phyloP scores from a whole-genome alignment of 371 early-diverging fungal genomes.

The Apophysomyces trapeziformis region DNA sequence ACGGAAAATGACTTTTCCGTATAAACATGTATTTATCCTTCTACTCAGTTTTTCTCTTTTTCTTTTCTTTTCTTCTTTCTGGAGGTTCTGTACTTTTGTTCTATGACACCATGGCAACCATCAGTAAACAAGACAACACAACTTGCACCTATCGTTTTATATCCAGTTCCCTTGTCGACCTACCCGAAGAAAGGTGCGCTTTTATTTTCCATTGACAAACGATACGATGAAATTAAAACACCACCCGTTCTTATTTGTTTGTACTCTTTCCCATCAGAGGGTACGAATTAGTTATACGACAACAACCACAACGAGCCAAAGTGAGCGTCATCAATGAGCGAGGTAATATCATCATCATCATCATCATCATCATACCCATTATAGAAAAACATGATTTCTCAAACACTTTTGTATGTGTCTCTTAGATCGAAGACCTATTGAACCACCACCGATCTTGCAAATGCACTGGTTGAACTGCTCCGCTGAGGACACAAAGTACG shows the following conservation, averaged over 20 bases:
- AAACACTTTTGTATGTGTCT: background rate
- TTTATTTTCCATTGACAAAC: background rate
- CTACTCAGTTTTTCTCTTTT: constrained; percentile 13
- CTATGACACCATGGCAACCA: constrained; percentile 1
- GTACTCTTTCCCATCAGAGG: constrained; percentile 12
- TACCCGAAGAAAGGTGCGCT: constrained; percentile 35
- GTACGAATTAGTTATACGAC: constrained; percentile 33
- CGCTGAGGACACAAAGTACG: constrained; percentile 45
- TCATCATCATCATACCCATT: background rate
- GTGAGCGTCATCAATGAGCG: constrained; percentile 41
- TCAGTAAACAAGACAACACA: constrained; percentile 12
- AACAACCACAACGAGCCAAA: constrained; percentile 39
- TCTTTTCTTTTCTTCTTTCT: constrained; percentile 9
- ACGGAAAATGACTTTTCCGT: constrained; percentile 28
- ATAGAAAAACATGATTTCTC: no score
- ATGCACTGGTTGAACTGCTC: constrained; percentile 39
- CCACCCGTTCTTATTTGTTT: background rate
- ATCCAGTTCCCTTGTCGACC: constrained; percentile 38
- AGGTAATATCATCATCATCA: constrained; percentile 29
- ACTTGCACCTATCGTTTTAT: constrained; percentile 52
- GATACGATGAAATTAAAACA: background rate
- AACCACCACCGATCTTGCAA: constrained; percentile 54
- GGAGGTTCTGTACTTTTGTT: background rate
- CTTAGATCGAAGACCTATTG: constrained; percentile 47
- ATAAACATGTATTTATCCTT: constrained; percentile 11